phyloP scores from a whole-genome alignment of 805 yeast genomes.

The Candida adriatica region DNA sequence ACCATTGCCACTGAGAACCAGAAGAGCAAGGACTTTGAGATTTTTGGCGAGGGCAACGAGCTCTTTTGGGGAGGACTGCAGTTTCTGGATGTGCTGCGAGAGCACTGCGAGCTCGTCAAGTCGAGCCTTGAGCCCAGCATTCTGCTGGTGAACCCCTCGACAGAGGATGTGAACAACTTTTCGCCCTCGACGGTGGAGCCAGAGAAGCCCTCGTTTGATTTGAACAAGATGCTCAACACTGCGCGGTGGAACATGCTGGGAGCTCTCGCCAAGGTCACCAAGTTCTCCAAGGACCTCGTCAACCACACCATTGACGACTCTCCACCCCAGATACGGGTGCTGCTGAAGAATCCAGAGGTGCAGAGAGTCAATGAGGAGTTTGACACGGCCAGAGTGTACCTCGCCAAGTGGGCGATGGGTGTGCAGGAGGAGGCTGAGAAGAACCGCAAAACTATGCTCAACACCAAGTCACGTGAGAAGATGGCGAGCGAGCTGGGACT shows the following conservation, averaged over 20 bases:
- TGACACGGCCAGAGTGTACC: constrained; percentile 83
- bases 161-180: constrained; percentile 35
- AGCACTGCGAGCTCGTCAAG: constrained; percentile 54
- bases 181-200: constrained; percentile 20
- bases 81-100: constrained; percentile 49
- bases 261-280: constrained; percentile 64
- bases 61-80: constrained; percentile 92
- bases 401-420: constrained; percentile 95
- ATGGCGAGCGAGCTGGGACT: constrained; percentile 57
- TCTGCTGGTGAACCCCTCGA: constrained; percentile 69
- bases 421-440: constrained; percentile 86
- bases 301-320: constrained; percentile 50
- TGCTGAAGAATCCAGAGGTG: constrained; percentile 75
- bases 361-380: constrained; percentile 78
- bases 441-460: constrained; percentile 44
- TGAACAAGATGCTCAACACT: constrained; percentile 47
- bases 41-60: constrained; percentile 50
- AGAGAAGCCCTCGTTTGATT: constrained; percentile 9
- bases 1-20: constrained; percentile 55
- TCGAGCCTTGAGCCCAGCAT: constrained; percentile 69
- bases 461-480: constrained; percentile 48
- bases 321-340: constrained; percentile 43
- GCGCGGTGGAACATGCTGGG: constrained; percentile 87
- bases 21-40: constrained; percentile 62
- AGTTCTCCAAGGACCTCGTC: constrained; percentile 55